Evolutionary conservation across 768 basidiomycete species (phyloP), one percentile per base, ranked within the genome.

Genomic region (Russula sp.): DNA sequence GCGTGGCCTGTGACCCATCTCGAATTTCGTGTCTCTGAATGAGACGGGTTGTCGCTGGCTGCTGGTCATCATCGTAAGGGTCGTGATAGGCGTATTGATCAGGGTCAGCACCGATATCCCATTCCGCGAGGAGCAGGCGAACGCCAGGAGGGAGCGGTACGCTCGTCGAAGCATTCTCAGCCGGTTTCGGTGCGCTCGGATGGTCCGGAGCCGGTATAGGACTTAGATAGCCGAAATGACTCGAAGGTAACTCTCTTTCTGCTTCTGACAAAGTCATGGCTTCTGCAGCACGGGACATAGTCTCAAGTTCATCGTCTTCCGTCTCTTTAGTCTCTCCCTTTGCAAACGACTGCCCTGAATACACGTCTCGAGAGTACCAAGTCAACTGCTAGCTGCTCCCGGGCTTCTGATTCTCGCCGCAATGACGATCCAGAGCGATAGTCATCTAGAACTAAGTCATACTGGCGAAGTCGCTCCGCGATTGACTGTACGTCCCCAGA

Each of bases 311-410:
- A n/a, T 75, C 72, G 54, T 75, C 77, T 24, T 73, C 72, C 22
- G 67, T 61, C 14, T 58, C 16, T 51, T 68, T 46, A 3, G 61
- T 6, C 28, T 56, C 24, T 24, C 30, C 61, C 52, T 73, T 73
- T 5, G 73, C 61, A 58, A 86, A 75, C 13, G 78, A 69, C 9
- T 75, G 77, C 4, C 79, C 71, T 16, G 85, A 84, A 68, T 82
- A 88, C 20, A 88, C 76, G 66, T 85, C 79, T 74, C 2, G 88
- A 84, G 36, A 92, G 75, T 18, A 77, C 74, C 36, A 92, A 76
- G 72, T 92, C 89, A 44, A 88, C 68, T 24, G 81, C 78, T 2
- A 92, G 72, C 69, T 87, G 82, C 62, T 88, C 82, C 28, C 82
- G 79, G 4, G 87, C 83, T 54, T 81, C 78, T 11, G 73, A 73